These are phyloP conservation scores for Fusarium sp. DNA, from an alignment of 2,329 filamentous ascomycete genomes.

Conservation along the genomic window DNA sequence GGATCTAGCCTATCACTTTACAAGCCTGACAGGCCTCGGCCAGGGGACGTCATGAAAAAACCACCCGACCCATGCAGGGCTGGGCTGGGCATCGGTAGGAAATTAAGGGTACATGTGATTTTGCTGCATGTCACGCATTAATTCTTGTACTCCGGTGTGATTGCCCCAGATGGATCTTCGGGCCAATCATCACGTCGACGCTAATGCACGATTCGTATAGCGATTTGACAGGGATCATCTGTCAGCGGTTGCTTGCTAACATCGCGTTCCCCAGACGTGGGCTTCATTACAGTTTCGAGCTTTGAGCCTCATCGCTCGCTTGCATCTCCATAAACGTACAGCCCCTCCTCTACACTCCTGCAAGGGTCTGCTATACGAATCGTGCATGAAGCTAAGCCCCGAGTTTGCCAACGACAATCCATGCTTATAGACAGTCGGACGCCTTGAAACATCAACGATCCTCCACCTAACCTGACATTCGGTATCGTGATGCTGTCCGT, in stretches of 20 bases:
- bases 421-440: not conserved
- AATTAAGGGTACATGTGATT: constrained; percentile 27
- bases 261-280: constrained; percentile 29
- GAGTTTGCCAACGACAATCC: constrained; percentile 26
- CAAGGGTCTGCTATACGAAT: constrained; percentile 49
- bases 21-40: constrained; percentile 18
- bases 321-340: constrained; percentile 17
- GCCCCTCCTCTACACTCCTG: not conserved
- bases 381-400: constrained; percentile 49
- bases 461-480: constrained; percentile 12
- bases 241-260: not conserved
- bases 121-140: not conserved
- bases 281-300: constrained; percentile 19
- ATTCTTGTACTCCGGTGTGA: constrained; percentile 1
- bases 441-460: constrained; percentile 24
- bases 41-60: not conserved
- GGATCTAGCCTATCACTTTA: constrained; percentile 39
- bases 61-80: constrained; percentile 15
- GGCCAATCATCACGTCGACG: constrained; percentile 15
- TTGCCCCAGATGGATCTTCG: constrained; percentile 3
- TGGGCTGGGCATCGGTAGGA: not conserved
- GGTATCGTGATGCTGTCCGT: constrained; percentile 28
- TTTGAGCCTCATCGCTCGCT: constrained; percentile 44
- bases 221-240: constrained; percentile 20
- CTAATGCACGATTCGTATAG: constrained; percentile 44